phyloP scores from a whole-genome alignment of 805 yeast species.

The Teunomyces funiuensis region DNA sequence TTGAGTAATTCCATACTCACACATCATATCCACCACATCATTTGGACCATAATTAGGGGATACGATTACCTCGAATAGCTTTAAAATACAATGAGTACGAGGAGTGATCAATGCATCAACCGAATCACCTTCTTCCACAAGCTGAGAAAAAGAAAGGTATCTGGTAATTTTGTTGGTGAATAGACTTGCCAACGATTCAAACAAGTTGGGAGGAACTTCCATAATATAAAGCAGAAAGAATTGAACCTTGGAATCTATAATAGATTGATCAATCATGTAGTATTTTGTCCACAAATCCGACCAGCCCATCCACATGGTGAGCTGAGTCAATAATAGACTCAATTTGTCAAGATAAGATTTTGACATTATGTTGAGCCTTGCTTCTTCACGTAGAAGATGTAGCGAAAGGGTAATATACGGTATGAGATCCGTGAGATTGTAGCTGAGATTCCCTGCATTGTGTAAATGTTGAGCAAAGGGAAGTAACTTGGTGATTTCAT shows the following conservation, averaged over 20 bases:
- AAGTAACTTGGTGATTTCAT: slow-evolving; percentile 30
- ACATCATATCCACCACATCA: slow-evolving; percentile 62
- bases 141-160: slow-evolving; percentile 64
- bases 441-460: slow-evolving; percentile 29
- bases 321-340: slow-evolving; percentile 56
- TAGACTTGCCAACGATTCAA: slow-evolving; percentile 55
- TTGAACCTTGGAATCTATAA: slow-evolving; percentile 39
- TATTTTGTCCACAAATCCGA: slow-evolving; percentile 59
- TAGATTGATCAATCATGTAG: slow-evolving; percentile 41
- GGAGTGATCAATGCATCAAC: slow-evolving; percentile 66
- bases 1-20: slow-evolving; percentile 51
- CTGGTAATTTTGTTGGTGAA: slow-evolving; percentile 45
- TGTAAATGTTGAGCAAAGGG: slow-evolving; percentile 31
- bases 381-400: slow-evolving; percentile 79
- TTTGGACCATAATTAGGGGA: slow-evolving; percentile 51
- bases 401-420: slow-evolving; percentile 67
- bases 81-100: slow-evolving; percentile 56
- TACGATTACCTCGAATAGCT: slow-evolving; percentile 61
- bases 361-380: slow-evolving; percentile 53
- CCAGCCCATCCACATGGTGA: slow-evolving; percentile 75
- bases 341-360: slow-evolving; percentile 37
- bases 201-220: slow-evolving; percentile 59
- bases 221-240: slow-evolving; percentile 48
- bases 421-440: slow-evolving; percentile 50
- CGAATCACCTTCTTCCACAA: slow-evolving; percentile 60